Evolutionary conservation across 148 eudicot species (phyloP), one percentile per base, ranked within the genome.

Genomic region (Fagopyrum homotropicum): DNA sequence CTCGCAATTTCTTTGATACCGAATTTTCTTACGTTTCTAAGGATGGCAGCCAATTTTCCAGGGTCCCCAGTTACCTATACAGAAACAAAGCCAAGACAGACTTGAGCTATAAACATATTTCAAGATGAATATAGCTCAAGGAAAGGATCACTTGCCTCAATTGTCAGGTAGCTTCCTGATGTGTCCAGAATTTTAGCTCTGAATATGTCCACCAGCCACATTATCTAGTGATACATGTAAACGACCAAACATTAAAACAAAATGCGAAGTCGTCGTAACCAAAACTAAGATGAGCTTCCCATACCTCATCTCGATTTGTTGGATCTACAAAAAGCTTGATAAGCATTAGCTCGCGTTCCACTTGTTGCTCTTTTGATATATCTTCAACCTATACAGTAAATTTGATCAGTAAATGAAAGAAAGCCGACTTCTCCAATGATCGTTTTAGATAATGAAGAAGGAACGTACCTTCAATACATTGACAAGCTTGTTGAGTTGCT

Each of bases 321-420:
- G 85, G 84, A 83, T 86, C 88, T 74, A 88, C 86, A 72, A 82
- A 72, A 75, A 93, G 91, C 82, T 90, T 93, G 56, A 93, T 81
- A 72, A 93, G 96, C 93, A 93, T 88, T 73, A 93, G 77, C 82
- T 93, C 98, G 73, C 98, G 90, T 84, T 90, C 98, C 70, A 93
- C 98, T 75, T 90, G 96, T 22, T 96, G 86, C 79, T 89, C 90
- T 74, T 60, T 85, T 4, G 98, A 93, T 64, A 93, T 77, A 82
- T 93, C 98, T 83, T 90, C 98, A 47, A 93, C 96, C 98, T 80
- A 76, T 17, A 8, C 4, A 45, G 60, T 3, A 60, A 6, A 59
- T 26, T 4, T 51, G 40, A 22, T 22, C 26, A 35, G 40, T 1
- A 35, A 35, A 35, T 35, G 40, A 35, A 35, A 10, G 55, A 51